Conservation (phyloP, 2,329 filamentous ascomycete genomes). For the Cordyceps farinosa region DNA sequence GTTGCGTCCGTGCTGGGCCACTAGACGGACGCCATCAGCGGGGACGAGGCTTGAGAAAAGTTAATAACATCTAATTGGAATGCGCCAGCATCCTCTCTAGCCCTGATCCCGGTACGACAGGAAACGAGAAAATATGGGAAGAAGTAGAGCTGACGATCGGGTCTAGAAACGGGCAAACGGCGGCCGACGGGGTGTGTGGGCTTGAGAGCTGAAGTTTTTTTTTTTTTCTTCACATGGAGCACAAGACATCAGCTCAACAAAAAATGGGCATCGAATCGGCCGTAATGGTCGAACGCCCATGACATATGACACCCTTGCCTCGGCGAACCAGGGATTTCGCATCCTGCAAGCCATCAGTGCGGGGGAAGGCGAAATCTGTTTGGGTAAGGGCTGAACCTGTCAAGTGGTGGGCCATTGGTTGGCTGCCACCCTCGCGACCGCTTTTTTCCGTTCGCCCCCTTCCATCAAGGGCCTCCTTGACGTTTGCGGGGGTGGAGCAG, state of each 20-base stretch:
- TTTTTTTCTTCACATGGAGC: no score
- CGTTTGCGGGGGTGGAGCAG: constrained; percentile 12
- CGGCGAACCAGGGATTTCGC: neutral
- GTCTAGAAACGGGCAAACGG: no score
- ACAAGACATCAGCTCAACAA: neutral
- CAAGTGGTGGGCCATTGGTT: neutral
- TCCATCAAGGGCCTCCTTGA: neutral
- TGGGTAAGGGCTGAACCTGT: neutral
- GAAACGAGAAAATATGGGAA: no score
- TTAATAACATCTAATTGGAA: no score
- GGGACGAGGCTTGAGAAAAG: no score
- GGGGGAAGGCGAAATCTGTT: neutral
- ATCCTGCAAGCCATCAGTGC: neutral
- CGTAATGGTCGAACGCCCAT: neutral
- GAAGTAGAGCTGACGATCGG: no score
- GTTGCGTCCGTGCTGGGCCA: no score
- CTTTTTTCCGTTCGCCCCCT: neutral
- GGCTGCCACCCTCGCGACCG: neutral
- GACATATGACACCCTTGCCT: constrained; percentile 3
- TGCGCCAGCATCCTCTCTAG: no score
- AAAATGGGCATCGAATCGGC: neutral
- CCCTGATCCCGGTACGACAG: no score
- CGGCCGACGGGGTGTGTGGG: no score
- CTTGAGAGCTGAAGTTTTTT: no score
- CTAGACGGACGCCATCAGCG: no score